phyloP scores from a whole-genome alignment of 169 alveolate genomes.

The Cryptosporidium meleagridis region DNA sequence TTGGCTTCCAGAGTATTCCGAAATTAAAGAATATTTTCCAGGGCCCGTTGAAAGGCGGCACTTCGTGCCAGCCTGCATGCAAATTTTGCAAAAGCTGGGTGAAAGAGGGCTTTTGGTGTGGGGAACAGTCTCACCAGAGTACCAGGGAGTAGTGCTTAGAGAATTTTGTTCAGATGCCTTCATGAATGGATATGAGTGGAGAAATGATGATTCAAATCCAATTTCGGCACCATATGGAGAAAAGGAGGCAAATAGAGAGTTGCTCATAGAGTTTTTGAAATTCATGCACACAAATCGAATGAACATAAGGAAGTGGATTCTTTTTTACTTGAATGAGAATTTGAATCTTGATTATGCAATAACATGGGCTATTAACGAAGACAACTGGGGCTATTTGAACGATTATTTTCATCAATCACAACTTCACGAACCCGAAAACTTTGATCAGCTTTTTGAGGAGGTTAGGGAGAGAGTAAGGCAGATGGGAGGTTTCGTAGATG shows the following conservation, averaged over 20 bases:
- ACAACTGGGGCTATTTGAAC: slow-evolving; percentile 50
- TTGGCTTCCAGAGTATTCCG: slow-evolving; percentile 70
- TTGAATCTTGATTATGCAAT: slow-evolving; percentile 46
- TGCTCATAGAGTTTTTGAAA: slow-evolving; percentile 53
- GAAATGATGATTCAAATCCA: slow-evolving; percentile 4
- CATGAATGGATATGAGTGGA: slow-evolving; percentile 35
- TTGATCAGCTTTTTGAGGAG: slow-evolving; percentile 37
- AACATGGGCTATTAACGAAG: slow-evolving; percentile 69
- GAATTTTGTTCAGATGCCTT: slow-evolving; percentile 71
- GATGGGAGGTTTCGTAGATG: slow-evolving; percentile 69
- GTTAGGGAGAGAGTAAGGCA: slow-evolving; percentile 69
- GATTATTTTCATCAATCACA: slow-evolving; percentile 49
- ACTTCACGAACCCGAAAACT: slow-evolving; percentile 55
- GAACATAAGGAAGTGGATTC: slow-evolving; percentile 65
- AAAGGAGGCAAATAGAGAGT: slow-evolving; percentile 43
- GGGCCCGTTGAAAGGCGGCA: slow-evolving; percentile 62
- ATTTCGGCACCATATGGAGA: slow-evolving; percentile 44
- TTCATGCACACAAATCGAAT: slow-evolving; percentile 31
- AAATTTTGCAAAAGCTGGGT: slow-evolving; percentile 4
- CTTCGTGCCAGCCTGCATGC: slow-evolving; percentile 50
- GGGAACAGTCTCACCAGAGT: slow-evolving; percentile 72
- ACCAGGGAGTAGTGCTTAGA: slow-evolving; percentile 40
- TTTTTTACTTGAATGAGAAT: slow-evolving; percentile 54
- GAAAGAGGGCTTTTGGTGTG: slow-evolving; percentile 51
- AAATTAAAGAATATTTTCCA: slow-evolving; percentile 41